Conservation (phyloP, 2,329 filamentous ascomycete genomes). For the Aspergillus novoparasiticus region DNA sequence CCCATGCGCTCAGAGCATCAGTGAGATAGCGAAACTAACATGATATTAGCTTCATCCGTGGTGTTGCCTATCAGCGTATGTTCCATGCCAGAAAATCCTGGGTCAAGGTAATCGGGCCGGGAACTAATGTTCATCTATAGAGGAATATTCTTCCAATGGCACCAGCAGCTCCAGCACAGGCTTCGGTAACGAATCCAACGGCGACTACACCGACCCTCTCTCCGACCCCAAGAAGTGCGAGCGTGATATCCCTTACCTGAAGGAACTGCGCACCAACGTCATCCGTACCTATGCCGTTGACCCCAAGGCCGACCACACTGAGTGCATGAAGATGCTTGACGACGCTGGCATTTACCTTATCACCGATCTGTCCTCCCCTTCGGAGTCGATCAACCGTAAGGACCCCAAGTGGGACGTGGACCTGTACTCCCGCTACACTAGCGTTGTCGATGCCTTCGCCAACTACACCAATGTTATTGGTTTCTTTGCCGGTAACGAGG, state of each 20-base stretch:
- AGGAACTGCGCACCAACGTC: constrained; percentile 80
- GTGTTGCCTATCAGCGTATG: constrained; percentile 85
- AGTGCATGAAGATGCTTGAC: constrained; percentile 81
- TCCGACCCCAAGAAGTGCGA: constrained; percentile 70
- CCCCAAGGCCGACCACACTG: constrained; percentile 73
- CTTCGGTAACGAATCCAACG: constrained; percentile 31
- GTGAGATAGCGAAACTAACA: background rate
- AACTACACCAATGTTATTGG: constrained; percentile 90
- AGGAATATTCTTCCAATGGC: constrained; percentile 53
- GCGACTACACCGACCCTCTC: constrained; percentile 77
- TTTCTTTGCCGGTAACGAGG: constrained; percentile 99
- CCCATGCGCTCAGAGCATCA: background rate
- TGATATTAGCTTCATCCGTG: constrained; percentile 72
- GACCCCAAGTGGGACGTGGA: constrained; percentile 75
- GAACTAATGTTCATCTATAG: constrained; percentile 43
- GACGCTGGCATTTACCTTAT: constrained; percentile 93
- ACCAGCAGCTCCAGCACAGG: constrained; percentile 1
- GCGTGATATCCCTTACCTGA: constrained; percentile 81
- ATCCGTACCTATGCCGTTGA: constrained; percentile 96
- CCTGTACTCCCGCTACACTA: constrained; percentile 78
- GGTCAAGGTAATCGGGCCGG: background rate
- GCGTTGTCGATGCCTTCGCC: constrained; percentile 77
- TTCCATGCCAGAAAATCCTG: constrained; percentile 7
- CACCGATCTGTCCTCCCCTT: constrained; percentile 83
- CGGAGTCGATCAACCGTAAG: constrained; percentile 81